Evolutionary conservation across 1,284 basidiomycete genomes (phyloP), one percentile per base, ranked within the genome.

Genomic region (Vanrija pseudolonga): DNA sequence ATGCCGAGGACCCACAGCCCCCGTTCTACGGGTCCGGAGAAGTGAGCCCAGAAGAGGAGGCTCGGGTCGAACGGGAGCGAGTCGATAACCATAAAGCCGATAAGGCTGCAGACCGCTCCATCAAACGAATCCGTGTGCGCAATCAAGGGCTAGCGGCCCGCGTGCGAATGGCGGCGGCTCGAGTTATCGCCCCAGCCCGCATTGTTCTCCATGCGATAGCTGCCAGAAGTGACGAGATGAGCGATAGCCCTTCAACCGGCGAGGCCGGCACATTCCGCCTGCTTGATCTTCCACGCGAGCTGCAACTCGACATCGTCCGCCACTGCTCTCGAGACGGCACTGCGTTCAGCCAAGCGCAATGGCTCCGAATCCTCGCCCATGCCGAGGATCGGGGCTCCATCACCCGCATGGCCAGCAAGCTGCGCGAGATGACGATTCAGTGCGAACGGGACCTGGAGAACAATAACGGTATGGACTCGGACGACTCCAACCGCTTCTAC

Each of bases 221-320:
- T 2, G 51, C 56, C 2, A 55, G 52, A 3, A 51, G 60, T n/a
- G 53, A 53, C 28, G 9, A 14, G 12, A 59, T 47, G 18, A 23
- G 41, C 14, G 17, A 32, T 6, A 15, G 3, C n/a, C 18, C 20
- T 32, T 32, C 32, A 12, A 14, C n/a, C 14, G 19, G 23, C 36
- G 22, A 3, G 14, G 22, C 32, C 23, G 26, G n/a, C 22, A n/a
- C 19, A 2, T 74, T 74, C 26, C 60, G 53, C 4, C 43, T 73
- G 8, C 53, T 74, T 39, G 68, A 72, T 7, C 61, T 74, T 12
- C 72, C 72, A 22, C 49, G 53, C 39, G 71, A 74, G 49, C 61
- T 74, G 11, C 38, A 67, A 14, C 56, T 68, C 26, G 57, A 63
- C 22, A 64, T 74, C 26, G 61, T 69, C 2, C 56, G 65, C 15